Evolutionary conservation across 306 rosid genomes (phyloP).

Genomic region (Acacia crassicarpa): DNA sequence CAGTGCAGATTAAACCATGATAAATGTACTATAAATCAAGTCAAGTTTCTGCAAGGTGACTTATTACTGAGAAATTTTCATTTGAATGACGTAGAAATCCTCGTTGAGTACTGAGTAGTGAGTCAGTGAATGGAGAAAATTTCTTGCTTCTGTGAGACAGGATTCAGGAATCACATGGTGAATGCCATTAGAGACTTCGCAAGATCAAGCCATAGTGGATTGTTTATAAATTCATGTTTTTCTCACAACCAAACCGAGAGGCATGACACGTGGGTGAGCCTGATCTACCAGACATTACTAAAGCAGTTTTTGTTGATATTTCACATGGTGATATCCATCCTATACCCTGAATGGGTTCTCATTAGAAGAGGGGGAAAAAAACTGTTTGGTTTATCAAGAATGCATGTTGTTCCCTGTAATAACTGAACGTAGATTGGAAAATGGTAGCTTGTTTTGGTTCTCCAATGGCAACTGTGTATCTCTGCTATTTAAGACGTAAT

Average conservation of each 20-base stretch:
- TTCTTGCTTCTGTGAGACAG: conserved; percentile 43
- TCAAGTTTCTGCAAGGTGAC: conserved; percentile 80
- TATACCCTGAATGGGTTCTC: too few species aligned
- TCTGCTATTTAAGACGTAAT: too few species aligned
- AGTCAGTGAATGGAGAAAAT: too few species aligned
- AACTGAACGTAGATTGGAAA: too few species aligned
- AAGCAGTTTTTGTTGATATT: neutral
- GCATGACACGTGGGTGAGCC: conserved; percentile 83
- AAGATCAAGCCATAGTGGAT: conserved; percentile 60
- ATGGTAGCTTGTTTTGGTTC: too few species aligned
- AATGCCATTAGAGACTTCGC: conserved; percentile 59
- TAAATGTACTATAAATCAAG: conserved; percentile 62
- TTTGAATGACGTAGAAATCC: neutral
- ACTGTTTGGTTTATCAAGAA: too few species aligned
- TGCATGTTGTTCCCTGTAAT: too few species aligned
- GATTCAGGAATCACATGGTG: conserved; percentile 82
- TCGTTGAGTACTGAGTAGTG: neutral
- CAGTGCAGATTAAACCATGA: conserved; percentile 72
- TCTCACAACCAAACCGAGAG: conserved; percentile 95
- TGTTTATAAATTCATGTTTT: conserved; percentile 89
- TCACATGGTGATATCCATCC: too few species aligned
- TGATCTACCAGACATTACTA: neutral
- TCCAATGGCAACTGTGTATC: too few species aligned
- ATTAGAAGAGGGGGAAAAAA: too few species aligned
- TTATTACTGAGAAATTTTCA: conserved; percentile 28